phyloP scores from a whole-genome alignment of 306 rosid species.

The Canavalia ensiformis region DNA sequence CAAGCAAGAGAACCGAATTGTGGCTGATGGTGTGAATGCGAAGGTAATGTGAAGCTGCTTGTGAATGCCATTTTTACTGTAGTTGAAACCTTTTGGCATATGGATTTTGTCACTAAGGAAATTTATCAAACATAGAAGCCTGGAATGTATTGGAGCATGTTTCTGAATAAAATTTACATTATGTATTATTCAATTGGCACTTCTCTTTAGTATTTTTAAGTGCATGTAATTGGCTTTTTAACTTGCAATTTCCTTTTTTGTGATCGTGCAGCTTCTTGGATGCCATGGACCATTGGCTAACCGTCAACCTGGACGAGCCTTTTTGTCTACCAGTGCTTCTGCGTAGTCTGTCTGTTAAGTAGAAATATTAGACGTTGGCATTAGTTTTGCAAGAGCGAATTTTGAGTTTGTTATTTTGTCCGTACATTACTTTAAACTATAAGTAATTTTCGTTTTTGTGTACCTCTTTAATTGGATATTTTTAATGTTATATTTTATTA shows the following conservation, averaged over 20 bases:
- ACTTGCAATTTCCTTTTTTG: background rate
- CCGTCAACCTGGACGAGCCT: constrained; percentile 71
- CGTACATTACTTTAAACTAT: constrained; percentile 12
- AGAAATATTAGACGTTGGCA: background rate
- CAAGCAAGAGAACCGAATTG: constrained; percentile 62
- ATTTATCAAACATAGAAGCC: background rate
- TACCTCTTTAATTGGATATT: background rate
- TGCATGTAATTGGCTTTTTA: background rate
- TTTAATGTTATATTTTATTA: constrained; percentile 6
- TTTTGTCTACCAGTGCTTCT: constrained; percentile 26
- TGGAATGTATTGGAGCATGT: background rate
- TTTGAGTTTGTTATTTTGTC: constrained; percentile 29
- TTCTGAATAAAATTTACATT: background rate
- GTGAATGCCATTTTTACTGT: background rate
- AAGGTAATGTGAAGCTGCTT: constrained; percentile 56
- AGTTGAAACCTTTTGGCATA: background rate
- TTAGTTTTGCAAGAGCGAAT: constrained; percentile 33
- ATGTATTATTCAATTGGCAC: background rate
- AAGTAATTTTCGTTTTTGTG: background rate
- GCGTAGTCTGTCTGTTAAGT: constrained; percentile 45
- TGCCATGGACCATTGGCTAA: constrained; percentile 73
- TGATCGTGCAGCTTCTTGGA: constrained; percentile 72
- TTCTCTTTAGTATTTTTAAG: background rate
- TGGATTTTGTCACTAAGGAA: background rate
- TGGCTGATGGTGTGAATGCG: constrained; percentile 77